These are phyloP conservation scores for Aristolochia fimbriata DNA, from an alignment of 164 flowering plant genomes.

Conservation along the genomic window DNA sequence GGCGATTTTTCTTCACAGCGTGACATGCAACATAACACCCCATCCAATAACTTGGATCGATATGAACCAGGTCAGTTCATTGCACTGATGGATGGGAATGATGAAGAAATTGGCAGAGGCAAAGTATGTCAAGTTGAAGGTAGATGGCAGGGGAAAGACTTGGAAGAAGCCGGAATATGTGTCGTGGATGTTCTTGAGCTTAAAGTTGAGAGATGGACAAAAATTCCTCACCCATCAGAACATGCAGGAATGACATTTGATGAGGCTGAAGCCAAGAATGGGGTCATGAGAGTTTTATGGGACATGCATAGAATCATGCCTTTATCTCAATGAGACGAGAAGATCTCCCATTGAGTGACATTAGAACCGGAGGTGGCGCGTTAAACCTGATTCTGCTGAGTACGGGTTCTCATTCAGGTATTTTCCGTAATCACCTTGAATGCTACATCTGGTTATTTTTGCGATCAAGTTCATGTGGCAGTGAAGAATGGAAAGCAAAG, in stretches of 20 bases:
- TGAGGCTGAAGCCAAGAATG: constrained; percentile 44
- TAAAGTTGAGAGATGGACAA: constrained; percentile 26
- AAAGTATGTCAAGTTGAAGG: constrained; percentile 54
- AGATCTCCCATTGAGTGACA: background rate
- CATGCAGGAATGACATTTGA: constrained; percentile 48
- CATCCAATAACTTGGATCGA: constrained; percentile 16
- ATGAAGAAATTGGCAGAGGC: constrained; percentile 54
- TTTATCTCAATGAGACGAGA: constrained; percentile 4
- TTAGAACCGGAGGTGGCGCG: too few relatives aligned
- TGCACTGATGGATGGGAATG: constrained; percentile 31
- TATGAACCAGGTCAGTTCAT: constrained; percentile 52
- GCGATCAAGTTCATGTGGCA: too few relatives aligned
- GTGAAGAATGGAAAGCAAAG: too few relatives aligned
- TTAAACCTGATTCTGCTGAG: too few relatives aligned
- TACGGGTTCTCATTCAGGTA: too few relatives aligned
- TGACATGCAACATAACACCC: constrained; percentile 13
- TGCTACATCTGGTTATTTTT: too few relatives aligned
- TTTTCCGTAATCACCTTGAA: too few relatives aligned
- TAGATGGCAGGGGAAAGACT: constrained; percentile 44
- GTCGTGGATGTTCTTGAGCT: constrained; percentile 63
- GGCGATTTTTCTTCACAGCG: constrained; percentile 18
- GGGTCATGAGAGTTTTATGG: constrained; percentile 69
- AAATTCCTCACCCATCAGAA: constrained; percentile 54
- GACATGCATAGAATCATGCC: constrained; percentile 29
- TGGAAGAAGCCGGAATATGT: constrained; percentile 42